Percentiles rank a stretch among this genome's conserved stretches.
phyloP scores from a whole-genome alignment of 345 rosid genomes.

The Arabidopsis thaliana region TAIR10.1 NC_003070.9:18344001-18344500 shows the following conservation, averaged over 20 bases:
- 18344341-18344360: not conserved
- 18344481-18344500: conserved; percentile 33
- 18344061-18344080: conserved; percentile 60
- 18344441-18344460: conserved; percentile 10
- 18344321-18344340: conserved; percentile 6
- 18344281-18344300: conserved; percentile 22
- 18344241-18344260: conserved; percentile 27
- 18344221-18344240: conserved; percentile 30
- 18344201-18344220: not conserved
- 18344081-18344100: conserved; percentile 54
- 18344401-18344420: conserved; percentile 34
- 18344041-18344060: conserved; percentile 76
- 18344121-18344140: conserved; percentile 28
- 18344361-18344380: not conserved
- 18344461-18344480: conserved; percentile 1
- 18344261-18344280: conserved; percentile 14
- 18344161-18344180: conserved; percentile 35
- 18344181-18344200: conserved; percentile 37
- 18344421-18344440: conserved; percentile 30
- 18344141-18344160: conserved; percentile 28
- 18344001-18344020: conserved; percentile 45
- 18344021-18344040: conserved; percentile 73
- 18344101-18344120: conserved; percentile 43
- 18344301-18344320: conserved; percentile 9
- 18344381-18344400: not conserved